A percentile compares a stretch with the other conserved stretches of the same genome.
phyloP scores from a whole-genome alignment of 2,329 filamentous ascomycete genomes.

The Curvularia sp. region DNA sequence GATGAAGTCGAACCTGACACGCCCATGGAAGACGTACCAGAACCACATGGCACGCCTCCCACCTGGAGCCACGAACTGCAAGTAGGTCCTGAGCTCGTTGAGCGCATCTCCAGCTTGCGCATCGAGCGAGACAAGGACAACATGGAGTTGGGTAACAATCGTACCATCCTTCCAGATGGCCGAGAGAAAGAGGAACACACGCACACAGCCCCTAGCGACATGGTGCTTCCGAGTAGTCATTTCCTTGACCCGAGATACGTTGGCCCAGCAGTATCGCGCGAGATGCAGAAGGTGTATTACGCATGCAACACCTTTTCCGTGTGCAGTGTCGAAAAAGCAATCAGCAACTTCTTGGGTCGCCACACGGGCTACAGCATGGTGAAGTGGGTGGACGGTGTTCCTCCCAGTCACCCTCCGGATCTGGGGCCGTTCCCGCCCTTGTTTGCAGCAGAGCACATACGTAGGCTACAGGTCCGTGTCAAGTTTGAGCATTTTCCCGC shows the following conservation, averaged over 20 bases:
- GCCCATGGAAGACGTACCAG: neutral
- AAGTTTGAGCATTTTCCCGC: slow-evolving; percentile 31
- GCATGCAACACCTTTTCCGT: slow-evolving; percentile 33
- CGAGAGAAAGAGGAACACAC: slow-evolving; percentile 30
- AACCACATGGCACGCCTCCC: neutral
- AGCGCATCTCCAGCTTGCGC: neutral
- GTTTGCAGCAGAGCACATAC: slow-evolving; percentile 23
- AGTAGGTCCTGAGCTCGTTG: neutral
- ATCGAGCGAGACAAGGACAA: neutral
- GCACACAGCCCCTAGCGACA: slow-evolving; percentile 24
- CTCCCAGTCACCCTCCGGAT: neutral
- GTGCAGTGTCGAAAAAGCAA: slow-evolving; percentile 27
- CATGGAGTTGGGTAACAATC: neutral
- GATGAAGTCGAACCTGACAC: neutral
- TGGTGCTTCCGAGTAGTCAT: slow-evolving; percentile 30
- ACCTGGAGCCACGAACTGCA: neutral
- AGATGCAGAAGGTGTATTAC: slow-evolving; percentile 31
- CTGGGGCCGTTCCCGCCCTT: slow-evolving; percentile 1
- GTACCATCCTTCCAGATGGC: slow-evolving; percentile 24
- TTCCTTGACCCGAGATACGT: slow-evolving; percentile 33
- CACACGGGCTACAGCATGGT: slow-evolving; percentile 7
- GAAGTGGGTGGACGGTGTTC: neutral
- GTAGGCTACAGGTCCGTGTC: slow-evolving; percentile 34
- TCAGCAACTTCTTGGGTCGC: slow-evolving; percentile 1
- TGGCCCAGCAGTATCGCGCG: slow-evolving; percentile 17